These are phyloP conservation scores for Pyronema domesticum DNA, from an alignment of 495 filamentous ascomycete species.

Conservation along the genomic window DNA sequence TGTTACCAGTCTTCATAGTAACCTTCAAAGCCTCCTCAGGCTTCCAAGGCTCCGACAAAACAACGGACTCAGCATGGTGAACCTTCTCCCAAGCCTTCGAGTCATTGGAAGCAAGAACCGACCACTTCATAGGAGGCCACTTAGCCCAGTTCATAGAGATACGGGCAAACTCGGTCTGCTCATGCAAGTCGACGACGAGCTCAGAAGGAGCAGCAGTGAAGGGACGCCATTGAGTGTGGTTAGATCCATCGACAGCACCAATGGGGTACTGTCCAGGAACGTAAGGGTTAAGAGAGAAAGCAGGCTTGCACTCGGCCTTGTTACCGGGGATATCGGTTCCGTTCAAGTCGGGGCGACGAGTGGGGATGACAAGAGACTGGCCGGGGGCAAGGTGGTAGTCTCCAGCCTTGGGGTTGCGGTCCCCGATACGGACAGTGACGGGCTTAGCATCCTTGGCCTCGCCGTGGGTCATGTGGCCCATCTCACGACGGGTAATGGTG, in stretches of 20 bases:
- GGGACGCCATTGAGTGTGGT: slow-evolving; percentile 58
- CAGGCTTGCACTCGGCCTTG: slow-evolving; percentile 48
- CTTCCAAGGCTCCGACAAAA: slow-evolving; percentile 25
- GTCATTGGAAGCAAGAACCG: slow-evolving; percentile 38
- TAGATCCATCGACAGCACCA: slow-evolving; percentile 49
- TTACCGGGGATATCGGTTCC: slow-evolving; percentile 30
- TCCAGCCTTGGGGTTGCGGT: slow-evolving; percentile 13
- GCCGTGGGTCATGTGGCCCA: background rate
- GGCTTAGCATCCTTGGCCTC: background rate
- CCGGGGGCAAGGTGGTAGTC: slow-evolving; percentile 34
- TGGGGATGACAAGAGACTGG: slow-evolving; percentile 38
- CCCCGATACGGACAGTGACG: slow-evolving; percentile 13
- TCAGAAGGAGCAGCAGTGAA: slow-evolving; percentile 31
- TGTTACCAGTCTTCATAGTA: slow-evolving; percentile 13
- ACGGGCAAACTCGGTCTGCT: slow-evolving; percentile 28
- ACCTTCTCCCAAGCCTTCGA: slow-evolving; percentile 18
- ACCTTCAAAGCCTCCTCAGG: slow-evolving; percentile 15
- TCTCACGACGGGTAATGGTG: slow-evolving; percentile 17
- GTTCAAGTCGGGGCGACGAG: slow-evolving; percentile 31
- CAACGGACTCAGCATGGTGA: slow-evolving; percentile 11
- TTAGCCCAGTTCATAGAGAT: slow-evolving; percentile 53
- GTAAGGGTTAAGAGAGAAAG: slow-evolving; percentile 32
- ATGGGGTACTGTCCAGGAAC: slow-evolving; percentile 56
- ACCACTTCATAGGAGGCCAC: slow-evolving; percentile 39
- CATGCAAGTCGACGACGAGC: slow-evolving; percentile 32